These are phyloP conservation scores for Tetracladium setigerum DNA, from an alignment of 495 filamentous ascomycete genomes.

Conservation along the genomic window DNA sequence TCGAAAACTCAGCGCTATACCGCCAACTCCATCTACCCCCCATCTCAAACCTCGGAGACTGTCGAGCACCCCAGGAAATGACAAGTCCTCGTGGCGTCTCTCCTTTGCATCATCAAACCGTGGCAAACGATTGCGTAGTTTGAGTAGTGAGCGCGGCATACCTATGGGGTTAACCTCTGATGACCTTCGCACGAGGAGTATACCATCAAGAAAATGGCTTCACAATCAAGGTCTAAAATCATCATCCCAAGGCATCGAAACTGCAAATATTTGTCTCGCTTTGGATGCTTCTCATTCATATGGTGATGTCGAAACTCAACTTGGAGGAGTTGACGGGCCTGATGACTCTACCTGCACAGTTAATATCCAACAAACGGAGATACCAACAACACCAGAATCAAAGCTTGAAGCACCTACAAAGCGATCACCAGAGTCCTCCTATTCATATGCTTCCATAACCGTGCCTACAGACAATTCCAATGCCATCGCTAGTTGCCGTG, in stretches of 20 bases:
- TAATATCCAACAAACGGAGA: conserved; percentile 18
- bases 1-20: conserved; percentile 9
- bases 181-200: background rate
- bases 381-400: conserved; percentile 12
- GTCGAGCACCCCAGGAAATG: conserved; percentile 14
- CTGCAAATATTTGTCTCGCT: conserved; percentile 1
- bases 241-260: conserved; percentile 4
- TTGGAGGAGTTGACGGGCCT: conserved; percentile 21
- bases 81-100: conserved; percentile 21
- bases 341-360: conserved; percentile 2
- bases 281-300: conserved; percentile 1
- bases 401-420: too few relatives aligned
- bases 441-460: conserved; percentile 14
- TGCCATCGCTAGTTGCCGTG: background rate
- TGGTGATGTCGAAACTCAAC: conserved; percentile 5
- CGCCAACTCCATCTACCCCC: conserved; percentile 13
- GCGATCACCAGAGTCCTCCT: too few relatives aligned
- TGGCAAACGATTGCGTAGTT: conserved; percentile 13
- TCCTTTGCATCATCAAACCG: conserved; percentile 18
- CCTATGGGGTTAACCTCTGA: background rate
- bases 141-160: conserved; percentile 7
- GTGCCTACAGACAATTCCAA: conserved; percentile 1
- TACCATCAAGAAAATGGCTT: conserved; percentile 9
- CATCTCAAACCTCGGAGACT: conserved; percentile 8
- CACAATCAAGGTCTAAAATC: conserved; percentile 12